A percentile compares a stretch with the other conserved stretches of the same genome.
Conservation (phyloP, 805 yeast genomes). For the Candida caryicola region DNA sequence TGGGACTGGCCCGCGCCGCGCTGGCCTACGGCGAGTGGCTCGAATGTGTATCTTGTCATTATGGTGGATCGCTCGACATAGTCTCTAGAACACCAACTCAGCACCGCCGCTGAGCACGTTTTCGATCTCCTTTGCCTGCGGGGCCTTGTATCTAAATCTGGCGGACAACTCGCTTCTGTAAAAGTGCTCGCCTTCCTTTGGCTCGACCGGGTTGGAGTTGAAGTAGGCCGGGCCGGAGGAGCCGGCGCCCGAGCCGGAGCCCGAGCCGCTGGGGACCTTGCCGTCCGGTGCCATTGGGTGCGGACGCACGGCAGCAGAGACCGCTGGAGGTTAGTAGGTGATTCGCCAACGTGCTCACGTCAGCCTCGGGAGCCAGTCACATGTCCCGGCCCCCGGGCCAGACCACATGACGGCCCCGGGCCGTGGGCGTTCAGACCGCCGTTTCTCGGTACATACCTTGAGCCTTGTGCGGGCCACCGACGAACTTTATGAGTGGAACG, state of each 20-base stretch:
- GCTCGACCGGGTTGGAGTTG: slow-evolving; percentile 38
- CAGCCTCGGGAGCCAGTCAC: too few relatives aligned
- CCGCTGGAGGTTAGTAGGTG: too few relatives aligned
- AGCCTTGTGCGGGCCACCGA: slow-evolving; percentile 72
- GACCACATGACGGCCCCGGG: too few relatives aligned
- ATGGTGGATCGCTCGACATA: too few relatives aligned
- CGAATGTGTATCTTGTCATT: too few relatives aligned
- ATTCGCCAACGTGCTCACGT: too few relatives aligned
- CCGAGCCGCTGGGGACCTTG: slow-evolving; percentile 37
- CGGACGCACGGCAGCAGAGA: slow-evolving; percentile 24
- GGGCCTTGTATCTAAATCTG: slow-evolving; percentile 65
- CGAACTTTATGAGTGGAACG: slow-evolving; percentile 77
- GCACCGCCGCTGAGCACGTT: slow-evolving; percentile 85
- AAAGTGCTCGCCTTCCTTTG: slow-evolving; percentile 40
- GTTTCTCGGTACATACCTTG: slow-evolving; percentile 39
- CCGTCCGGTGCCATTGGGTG: slow-evolving; percentile 47
- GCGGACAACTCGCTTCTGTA: slow-evolving; percentile 67
- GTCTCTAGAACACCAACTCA: slow-evolving; percentile 42
- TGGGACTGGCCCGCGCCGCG: too few relatives aligned
- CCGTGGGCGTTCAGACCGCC: too few relatives aligned
- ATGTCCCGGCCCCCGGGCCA: too few relatives aligned
- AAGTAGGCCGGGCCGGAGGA: slow-evolving; percentile 13
- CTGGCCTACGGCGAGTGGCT: too few relatives aligned
- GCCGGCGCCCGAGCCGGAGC: slow-evolving; percentile 9
- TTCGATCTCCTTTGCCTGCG: slow-evolving; percentile 71